Evolutionary conservation across 2,329 filamentous ascomycete species (phyloP).

Genomic region (Shiraia sp.): DNA sequence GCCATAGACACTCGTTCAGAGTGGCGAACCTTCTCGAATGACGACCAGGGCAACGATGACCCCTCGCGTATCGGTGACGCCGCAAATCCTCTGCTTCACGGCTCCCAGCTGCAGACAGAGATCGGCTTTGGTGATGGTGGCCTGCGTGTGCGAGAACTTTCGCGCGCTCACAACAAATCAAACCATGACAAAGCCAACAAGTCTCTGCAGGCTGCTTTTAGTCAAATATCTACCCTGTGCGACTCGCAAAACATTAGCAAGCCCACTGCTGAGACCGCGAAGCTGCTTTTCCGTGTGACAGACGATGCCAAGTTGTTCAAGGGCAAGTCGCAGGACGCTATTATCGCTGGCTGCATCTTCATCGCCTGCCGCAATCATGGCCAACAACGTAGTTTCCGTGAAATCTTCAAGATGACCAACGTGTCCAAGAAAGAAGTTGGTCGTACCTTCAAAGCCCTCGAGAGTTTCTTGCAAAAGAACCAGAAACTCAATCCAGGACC

Average conservation of each 20-base stretch:
- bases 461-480: conserved; percentile 81
- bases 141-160: conserved; percentile 72
- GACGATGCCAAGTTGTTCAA: conserved; percentile 94
- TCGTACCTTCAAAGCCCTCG: conserved; percentile 87
- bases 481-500: conserved; percentile 28
- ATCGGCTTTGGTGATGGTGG: conserved; percentile 82
- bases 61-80: conserved; percentile 97
- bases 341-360: conserved; percentile 96
- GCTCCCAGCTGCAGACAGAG: conserved; percentile 83
- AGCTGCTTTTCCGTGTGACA: conserved; percentile 92
- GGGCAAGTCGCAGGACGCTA: conserved; percentile 89
- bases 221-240: conserved; percentile 84
- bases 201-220: conserved; percentile 77
- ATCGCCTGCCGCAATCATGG: conserved; percentile 91
- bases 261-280: conserved; percentile 84
- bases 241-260: conserved; percentile 70
- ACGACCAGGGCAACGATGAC: conserved; percentile 94
- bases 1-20: conserved; percentile 96
- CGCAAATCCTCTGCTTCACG: conserved; percentile 85
- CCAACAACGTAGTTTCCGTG: conserved; percentile 86
- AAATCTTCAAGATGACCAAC: conserved; percentile 90
- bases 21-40: conserved; percentile 98
- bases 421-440: conserved; percentile 98
- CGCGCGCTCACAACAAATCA: conserved; percentile 81
- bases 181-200: conserved; percentile 83